phyloP scores from a whole-genome alignment of 2,329 filamentous ascomycete genomes.

The Cladosporium austrohemisphaericum region DNA sequence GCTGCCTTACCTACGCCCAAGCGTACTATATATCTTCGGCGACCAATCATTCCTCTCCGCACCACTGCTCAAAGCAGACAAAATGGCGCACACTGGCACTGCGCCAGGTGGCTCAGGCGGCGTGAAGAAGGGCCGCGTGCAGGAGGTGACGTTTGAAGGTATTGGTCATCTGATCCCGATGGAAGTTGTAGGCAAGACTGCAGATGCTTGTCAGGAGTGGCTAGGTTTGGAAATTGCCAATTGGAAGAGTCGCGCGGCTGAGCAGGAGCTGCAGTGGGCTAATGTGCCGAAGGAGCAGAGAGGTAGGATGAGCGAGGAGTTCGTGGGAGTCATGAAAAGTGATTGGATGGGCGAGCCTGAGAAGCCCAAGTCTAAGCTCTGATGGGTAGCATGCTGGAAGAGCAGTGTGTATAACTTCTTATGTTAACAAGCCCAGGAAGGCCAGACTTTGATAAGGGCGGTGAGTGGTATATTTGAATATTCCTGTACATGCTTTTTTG shows the following conservation, averaged over 20 bases:
- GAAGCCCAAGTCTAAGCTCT: conserved; percentile 8
- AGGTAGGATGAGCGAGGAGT: conserved; percentile 28
- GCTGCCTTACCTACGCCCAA: conserved; percentile 60
- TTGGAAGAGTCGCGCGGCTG: conserved; percentile 32
- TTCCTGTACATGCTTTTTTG: no score
- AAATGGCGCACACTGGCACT: conserved; percentile 60
- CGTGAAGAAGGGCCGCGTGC: conserved; percentile 61
- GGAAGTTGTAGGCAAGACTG: conserved; percentile 68
- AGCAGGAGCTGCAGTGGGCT: conserved; percentile 27
- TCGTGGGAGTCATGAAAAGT: conserved; percentile 22
- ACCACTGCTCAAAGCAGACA: conserved; percentile 51
- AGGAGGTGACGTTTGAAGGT: conserved; percentile 59
- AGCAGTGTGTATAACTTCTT: no score
- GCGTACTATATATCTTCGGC: conserved; percentile 68
- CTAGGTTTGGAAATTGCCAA: conserved; percentile 30
- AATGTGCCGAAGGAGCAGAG: conserved; percentile 27
- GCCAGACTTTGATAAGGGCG: no score
- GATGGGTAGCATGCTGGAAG: no score
- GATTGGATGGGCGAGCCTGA: conserved; percentile 20
- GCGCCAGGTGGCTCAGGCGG: conserved; percentile 67
- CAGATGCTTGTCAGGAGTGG: conserved; percentile 46
- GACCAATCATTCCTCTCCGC: conserved; percentile 54
- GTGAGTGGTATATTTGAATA: no score
- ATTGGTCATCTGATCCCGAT: conserved; percentile 80
- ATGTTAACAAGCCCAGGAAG: no score